A percentile compares a stretch with the other conserved stretches of the same genome.
Conservation (phyloP, 805 yeast species). For the Cyberlindnera maclurae region DNA sequence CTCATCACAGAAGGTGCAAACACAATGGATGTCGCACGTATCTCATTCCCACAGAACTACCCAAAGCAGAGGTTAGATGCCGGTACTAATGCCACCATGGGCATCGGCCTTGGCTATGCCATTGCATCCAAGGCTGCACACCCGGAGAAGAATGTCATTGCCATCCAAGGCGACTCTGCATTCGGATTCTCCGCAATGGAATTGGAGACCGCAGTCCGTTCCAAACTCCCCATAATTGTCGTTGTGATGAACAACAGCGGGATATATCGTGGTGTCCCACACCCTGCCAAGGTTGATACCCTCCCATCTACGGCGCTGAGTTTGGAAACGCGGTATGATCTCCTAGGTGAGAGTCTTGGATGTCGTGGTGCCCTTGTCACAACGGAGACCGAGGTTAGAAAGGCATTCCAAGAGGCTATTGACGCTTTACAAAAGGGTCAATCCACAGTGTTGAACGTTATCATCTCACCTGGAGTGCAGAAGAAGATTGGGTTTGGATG, state of each 20-base stretch:
- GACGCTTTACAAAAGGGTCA: constrained; percentile 22
- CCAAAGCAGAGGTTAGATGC: constrained; percentile 60
- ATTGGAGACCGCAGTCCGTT: constrained; percentile 59
- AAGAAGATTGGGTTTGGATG: constrained; percentile 57
- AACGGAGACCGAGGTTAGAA: constrained; percentile 33
- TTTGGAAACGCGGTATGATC: constrained; percentile 49
- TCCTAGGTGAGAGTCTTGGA: constrained; percentile 49
- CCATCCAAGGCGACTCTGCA: constrained; percentile 72
- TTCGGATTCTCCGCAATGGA: constrained; percentile 72
- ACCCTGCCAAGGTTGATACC: constrained; percentile 23
- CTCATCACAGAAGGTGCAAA: constrained; percentile 69
- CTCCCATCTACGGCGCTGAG: constrained; percentile 57
- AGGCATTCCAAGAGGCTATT: constrained; percentile 31
- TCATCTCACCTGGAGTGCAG: constrained; percentile 53
- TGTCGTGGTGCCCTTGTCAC: constrained; percentile 43
- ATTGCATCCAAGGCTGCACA: constrained; percentile 48
- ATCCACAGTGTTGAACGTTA: constrained; percentile 48
- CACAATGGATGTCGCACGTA: constrained; percentile 66
- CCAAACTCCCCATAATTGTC: constrained; percentile 44
- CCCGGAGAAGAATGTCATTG: constrained; percentile 40
- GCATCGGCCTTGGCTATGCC: constrained; percentile 65
- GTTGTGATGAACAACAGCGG: constrained; percentile 72
- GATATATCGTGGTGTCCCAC: constrained; percentile 56
- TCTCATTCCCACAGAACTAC: constrained; percentile 44
- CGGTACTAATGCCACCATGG: constrained; percentile 77